Base-by-base conservation (phyloP, 768 basidiomycete genomes). In the Pulveroboletus sp. region DNA sequence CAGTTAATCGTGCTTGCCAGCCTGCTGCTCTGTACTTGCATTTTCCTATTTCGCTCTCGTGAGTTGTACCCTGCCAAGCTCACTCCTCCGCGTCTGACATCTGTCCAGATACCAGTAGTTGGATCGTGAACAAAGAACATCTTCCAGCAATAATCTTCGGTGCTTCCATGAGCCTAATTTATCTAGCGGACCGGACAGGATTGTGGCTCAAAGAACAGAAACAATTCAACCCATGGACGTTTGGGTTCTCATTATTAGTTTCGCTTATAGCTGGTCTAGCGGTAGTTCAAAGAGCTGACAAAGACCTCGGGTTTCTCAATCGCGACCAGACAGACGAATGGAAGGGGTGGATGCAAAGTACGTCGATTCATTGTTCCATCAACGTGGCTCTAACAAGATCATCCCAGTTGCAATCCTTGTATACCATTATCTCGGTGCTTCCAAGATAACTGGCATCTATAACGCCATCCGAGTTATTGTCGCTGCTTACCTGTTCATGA, bases 281-380 rank as follows among this genome's bases (percentile, higher is more conserved):
- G 9, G 89, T 84, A 1, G 68, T 89, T 55, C 83, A 81, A 62
- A 78, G 78, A 17, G 77, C 76, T 15, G 89, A 90, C 56, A 90
- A 86, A 60, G 91, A 96, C 61, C 69, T 87, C 45, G 93, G 93
- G 0, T 90, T 93, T 69, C 72, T 96, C 58, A 94, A 92, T 61
- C 78, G 93, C 50, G 89, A 93, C 43, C 91, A 95, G 67, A 95
- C 92, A 1, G 91, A 96, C 57, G 93, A 96, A 69, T 96, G 93
- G 93, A 95, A 95, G 68, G 93, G 93, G 4, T 96, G 93, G 93
- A 96, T 96, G 93, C 93, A 96, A 74, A 76, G 91, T 91, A 61
- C 49, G 86, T 67, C 6, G 17, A 26, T 44, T 39, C 32, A 38
- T 28, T 43, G 42, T 24, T 42, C 6, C 36, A n/a, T 10, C 31